Percentiles rank a stretch among this genome's conserved stretches.
phyloP scores from a whole-genome alignment of 2,329 filamentous ascomycete species.

The Ceratocystis huliohia region DNA sequence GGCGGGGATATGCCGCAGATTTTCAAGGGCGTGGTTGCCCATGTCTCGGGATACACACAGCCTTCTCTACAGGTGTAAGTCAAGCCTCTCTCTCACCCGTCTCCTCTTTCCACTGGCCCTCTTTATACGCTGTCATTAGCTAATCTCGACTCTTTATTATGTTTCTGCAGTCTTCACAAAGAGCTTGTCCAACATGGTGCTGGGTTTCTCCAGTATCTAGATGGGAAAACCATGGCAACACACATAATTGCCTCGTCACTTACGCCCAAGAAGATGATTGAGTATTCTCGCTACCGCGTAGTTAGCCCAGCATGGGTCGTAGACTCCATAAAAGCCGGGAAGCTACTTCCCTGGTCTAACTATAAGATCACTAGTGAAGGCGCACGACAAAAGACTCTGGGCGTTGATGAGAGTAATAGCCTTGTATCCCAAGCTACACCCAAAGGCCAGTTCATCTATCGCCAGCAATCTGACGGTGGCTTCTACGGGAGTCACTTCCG shows the following conservation, averaged over 20 bases:
- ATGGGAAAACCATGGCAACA: conserved; percentile 87
- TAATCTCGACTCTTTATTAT: not conserved
- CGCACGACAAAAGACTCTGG: conserved; percentile 64
- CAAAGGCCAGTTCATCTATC: conserved; percentile 50
- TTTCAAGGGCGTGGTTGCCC: conserved; percentile 80
- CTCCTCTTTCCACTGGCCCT: not conserved
- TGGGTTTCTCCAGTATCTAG: conserved; percentile 85
- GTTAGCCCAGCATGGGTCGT: conserved; percentile 92
- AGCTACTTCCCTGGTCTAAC: conserved; percentile 69
- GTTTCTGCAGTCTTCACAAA: conserved; percentile 50
- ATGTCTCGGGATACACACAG: conserved; percentile 93
- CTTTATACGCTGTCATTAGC: conserved; percentile 21
- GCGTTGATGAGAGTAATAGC: conserved; percentile 42
- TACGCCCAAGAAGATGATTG: conserved; percentile 83
- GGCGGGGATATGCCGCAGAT: conserved; percentile 56
- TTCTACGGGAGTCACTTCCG: conserved; percentile 69
- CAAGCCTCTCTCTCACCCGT: not conserved
- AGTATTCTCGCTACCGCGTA: conserved; percentile 77
- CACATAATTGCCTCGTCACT: conserved; percentile 88
- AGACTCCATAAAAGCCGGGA: conserved; percentile 73
- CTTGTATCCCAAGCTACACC: conserved; percentile 52
- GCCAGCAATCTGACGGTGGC: conserved; percentile 66
- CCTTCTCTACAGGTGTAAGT: conserved; percentile 67
- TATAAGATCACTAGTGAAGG: conserved; percentile 81
- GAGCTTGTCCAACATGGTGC: conserved; percentile 90